Percentiles rank a stretch among this genome's conserved stretches.
These are phyloP conservation scores for Rhinocladiella mackenziei DNA, from an alignment of 2,329 filamentous ascomycete species.

Conservation along the genomic window DNA sequence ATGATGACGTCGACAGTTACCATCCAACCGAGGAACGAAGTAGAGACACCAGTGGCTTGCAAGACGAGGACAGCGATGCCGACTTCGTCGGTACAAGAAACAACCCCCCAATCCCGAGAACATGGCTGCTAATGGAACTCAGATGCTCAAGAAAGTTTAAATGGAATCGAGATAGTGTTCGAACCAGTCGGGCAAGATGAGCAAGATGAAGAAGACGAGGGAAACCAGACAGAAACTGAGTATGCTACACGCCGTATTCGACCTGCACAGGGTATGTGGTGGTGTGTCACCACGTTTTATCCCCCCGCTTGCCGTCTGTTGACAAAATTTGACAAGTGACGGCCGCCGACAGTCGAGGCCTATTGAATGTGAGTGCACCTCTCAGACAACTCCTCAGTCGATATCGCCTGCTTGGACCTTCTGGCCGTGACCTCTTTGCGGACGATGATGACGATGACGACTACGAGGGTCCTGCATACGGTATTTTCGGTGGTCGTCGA, in stretches of 20 bases:
- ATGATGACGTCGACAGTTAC: slow-evolving; percentile 26
- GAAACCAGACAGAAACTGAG: slow-evolving; percentile 45
- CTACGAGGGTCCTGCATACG: slow-evolving; percentile 29
- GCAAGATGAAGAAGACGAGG: slow-evolving; percentile 63
- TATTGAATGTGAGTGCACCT: slow-evolving; percentile 34
- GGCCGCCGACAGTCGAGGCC: slow-evolving; percentile 21
- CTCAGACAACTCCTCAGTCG: slow-evolving; percentile 45
- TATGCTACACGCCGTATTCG: slow-evolving; percentile 17
- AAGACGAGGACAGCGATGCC: slow-evolving; percentile 20
- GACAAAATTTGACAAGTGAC: slow-evolving; percentile 14
- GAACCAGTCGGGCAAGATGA: slow-evolving; percentile 58
- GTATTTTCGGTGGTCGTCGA: slow-evolving; percentile 38
- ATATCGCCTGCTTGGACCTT: slow-evolving; percentile 34
- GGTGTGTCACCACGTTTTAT: neutral
- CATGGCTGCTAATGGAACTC: slow-evolving; percentile 1
- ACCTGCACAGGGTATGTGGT: slow-evolving; percentile 13
- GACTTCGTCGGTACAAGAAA: slow-evolving; percentile 18
- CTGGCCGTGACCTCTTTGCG: slow-evolving; percentile 34
- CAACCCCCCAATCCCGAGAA: neutral
- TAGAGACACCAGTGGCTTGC: slow-evolving; percentile 14
- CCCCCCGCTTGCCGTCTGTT: neutral
- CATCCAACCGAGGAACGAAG: slow-evolving; percentile 20
- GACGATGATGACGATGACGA: slow-evolving; percentile 34
- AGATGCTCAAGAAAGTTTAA: slow-evolving; percentile 27
- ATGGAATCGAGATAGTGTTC: slow-evolving; percentile 28